Evolutionary conservation across 805 yeast genomes (phyloP).

Genomic region (Torulaspora franciscae): DNA sequence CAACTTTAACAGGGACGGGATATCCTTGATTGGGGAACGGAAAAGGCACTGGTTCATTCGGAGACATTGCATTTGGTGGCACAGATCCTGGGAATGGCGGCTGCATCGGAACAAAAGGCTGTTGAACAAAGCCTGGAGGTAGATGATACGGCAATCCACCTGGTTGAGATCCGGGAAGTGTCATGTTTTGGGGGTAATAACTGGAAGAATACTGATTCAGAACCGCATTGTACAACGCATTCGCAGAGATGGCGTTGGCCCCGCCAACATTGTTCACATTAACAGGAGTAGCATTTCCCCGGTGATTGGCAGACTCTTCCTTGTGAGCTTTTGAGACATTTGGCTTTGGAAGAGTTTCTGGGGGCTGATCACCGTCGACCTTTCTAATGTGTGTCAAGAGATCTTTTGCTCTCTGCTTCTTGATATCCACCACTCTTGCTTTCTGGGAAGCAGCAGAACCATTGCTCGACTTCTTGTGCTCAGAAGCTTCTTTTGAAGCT

Average conservation of each 20-base stretch:
- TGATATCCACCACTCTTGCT: constrained; percentile 28
- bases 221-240: constrained; percentile 34
- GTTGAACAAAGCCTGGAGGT: constrained; percentile 22
- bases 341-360: neutral
- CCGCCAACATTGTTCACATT: neutral
- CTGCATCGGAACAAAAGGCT: constrained; percentile 13
- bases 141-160: constrained; percentile 26
- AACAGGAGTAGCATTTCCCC: constrained; percentile 2
- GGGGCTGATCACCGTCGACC: constrained; percentile 11
- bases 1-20: neutral
- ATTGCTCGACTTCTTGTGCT: constrained; percentile 31
- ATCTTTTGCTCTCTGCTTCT: constrained; percentile 39
- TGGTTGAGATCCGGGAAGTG: constrained; percentile 11
- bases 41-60: constrained; percentile 10
- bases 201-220: constrained; percentile 26
- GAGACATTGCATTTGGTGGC: constrained; percentile 8
- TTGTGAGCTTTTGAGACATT: neutral
- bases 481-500: constrained; percentile 44
- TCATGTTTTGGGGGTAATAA: constrained; percentile 4
- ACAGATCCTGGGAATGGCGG: constrained; percentile 2
- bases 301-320: neutral
- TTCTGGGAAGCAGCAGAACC: constrained; percentile 15
- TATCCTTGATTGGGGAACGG: constrained; percentile 8
- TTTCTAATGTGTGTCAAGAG: constrained; percentile 44
- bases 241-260: constrained; percentile 20